Evolutionary conservation across 176 grass and related monocot species (phyloP), one percentile per base, ranked within the genome.

Genomic region (Triticum timopheevii): DNA sequence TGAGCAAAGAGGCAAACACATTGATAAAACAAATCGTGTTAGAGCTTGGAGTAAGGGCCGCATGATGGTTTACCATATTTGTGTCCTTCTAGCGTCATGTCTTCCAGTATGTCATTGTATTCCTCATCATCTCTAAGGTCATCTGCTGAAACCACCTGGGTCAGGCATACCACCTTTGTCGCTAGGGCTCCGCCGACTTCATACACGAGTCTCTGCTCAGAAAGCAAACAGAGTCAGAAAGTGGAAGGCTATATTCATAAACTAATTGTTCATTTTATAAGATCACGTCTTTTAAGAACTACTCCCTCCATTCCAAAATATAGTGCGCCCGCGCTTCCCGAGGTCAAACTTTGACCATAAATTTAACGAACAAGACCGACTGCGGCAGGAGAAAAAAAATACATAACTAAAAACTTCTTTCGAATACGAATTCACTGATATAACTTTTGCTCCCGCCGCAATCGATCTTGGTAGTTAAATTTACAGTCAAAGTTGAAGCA

Each of bases 111-210:
- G 74, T 94, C 96, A 56, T 83, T 81, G 4, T 96, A 96, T 73
- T 94, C 93, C 63, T 94, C 96, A 31, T 98, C 96, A 17, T 98
- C 93, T 59, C 78, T 90, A 69, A 98, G 79, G 40, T 96, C 97
- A 85, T 96, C 94, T 36, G 80, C 59, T 40, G 59, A 85, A 38
- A 94, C 89, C 25, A 98, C 97, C 65, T 96, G 88, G 47, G 86
- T 98, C 34, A 98, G 67, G 73, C 97, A 98, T 44, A 98, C 87
- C 2, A 96, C 87, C 82, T 94, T 96, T 23, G 92, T 96, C 20
- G 96, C 90, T 56, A 95, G 89, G 15, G 89, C 82, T 77, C 92
- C 90, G 80, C 96, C 96, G 2, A 88, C 97, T 82, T 96, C 93
- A 24, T 83, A 90, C 22, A 96, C 90, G 2, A 96, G 97, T 79